Evolutionary conservation across 257 asterid genomes (phyloP).

Genomic region (Solanum appendiculatum): DNA sequence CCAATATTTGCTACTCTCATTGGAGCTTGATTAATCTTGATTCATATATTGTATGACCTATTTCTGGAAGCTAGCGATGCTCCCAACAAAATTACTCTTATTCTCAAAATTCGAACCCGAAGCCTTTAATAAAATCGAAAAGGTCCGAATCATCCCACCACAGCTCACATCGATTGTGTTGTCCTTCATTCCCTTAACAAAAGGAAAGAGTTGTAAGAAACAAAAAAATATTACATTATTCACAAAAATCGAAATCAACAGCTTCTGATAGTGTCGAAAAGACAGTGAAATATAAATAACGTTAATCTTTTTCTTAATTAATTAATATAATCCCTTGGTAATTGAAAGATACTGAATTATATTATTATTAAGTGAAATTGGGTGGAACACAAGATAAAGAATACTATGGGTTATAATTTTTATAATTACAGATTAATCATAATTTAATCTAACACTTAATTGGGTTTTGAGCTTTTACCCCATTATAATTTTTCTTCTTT

Average conservation of each 20-base stretch:
- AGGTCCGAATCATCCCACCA: no score
- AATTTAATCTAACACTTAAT: conserved; percentile 29
- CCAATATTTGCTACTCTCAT: no score
- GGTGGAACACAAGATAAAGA: conserved; percentile 56
- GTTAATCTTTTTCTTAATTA: not conserved
- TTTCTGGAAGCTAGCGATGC: no score
- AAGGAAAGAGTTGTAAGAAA: not conserved
- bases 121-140: no score
- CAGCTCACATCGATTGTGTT: rapidly evolving
- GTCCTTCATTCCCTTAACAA: not conserved
- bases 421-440: conserved; percentile 5
- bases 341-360: conserved; percentile 2
- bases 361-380: conserved; percentile 10
- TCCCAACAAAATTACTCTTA: no score
- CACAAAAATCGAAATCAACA: not conserved
- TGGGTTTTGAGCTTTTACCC: conserved; percentile 34
- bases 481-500: conserved; percentile 1
- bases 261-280: conserved; percentile 5
- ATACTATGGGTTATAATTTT: conserved; percentile 25
- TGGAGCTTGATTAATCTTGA: no score
- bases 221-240: not conserved
- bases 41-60: no score
- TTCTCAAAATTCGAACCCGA: no score
- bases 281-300: not conserved
- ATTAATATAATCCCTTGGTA: not conserved